These are phyloP conservation scores for Craspedostauros australis DNA, from an alignment of 108 stramenopile genomes.

Conservation along the genomic window DNA sequence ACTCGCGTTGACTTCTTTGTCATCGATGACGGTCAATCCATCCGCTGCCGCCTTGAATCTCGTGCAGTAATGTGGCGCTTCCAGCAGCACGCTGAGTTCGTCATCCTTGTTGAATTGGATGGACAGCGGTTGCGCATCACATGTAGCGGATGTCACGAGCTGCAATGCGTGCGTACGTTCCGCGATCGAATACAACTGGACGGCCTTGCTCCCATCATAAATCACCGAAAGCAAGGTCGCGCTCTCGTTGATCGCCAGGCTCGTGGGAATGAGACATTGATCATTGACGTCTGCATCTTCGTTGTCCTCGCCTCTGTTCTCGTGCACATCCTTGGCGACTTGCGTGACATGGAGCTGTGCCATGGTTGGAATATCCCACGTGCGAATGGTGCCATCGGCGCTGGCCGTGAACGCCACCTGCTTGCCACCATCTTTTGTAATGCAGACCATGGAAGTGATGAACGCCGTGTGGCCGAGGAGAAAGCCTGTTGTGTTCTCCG, in stretches of 20 bases:
- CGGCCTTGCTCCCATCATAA: slow-evolving; percentile 33
- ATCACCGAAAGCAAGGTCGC: slow-evolving; percentile 24
- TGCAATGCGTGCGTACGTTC: neutral
- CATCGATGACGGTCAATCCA: neutral
- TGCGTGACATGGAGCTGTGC: slow-evolving; percentile 29
- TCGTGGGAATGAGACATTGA: slow-evolving; percentile 36
- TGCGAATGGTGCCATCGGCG: slow-evolving; percentile 67
- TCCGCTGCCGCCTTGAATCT: slow-evolving; percentile 15
- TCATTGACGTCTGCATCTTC: slow-evolving; percentile 9
- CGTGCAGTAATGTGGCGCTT: slow-evolving; percentile 43
- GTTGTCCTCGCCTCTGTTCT: neutral
- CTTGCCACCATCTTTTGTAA: neutral
- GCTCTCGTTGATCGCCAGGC: slow-evolving; percentile 5
- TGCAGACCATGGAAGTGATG: slow-evolving; percentile 49
- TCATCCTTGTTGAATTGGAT: slow-evolving; percentile 21
- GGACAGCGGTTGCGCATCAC: slow-evolving; percentile 38
- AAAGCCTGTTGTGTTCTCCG: slow-evolving; percentile 55
- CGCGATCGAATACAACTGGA: slow-evolving; percentile 17
- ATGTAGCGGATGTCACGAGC: slow-evolving; percentile 23
- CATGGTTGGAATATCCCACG: slow-evolving; percentile 53
- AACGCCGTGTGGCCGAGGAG: slow-evolving; percentile 71
- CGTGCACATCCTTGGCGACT: slow-evolving; percentile 12
- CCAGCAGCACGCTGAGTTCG: slow-evolving; percentile 34
- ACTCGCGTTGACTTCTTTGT: slow-evolving; percentile 7
- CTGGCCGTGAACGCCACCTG: slow-evolving; percentile 44